Conservation (phyloP, 2,329 filamentous ascomycete genomes). For the Dactylella cylindrospora region DNA sequence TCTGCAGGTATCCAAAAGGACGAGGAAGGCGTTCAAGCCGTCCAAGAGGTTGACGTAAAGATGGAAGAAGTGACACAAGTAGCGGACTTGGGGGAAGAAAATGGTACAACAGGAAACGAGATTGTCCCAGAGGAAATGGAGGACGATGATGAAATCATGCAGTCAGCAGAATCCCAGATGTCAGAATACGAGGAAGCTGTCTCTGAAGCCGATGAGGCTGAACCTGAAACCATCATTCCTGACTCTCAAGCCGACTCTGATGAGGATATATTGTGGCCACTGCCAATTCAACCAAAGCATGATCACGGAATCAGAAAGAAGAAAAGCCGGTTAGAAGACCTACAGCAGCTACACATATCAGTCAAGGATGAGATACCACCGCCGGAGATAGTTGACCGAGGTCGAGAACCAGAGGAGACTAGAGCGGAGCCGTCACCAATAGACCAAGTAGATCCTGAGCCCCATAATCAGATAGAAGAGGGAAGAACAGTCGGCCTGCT, state of each 20-base stretch:
- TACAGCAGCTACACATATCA: neutral
- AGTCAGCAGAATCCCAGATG: neutral
- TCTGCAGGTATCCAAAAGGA: slow-evolving; percentile 4
- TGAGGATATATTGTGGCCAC: slow-evolving; percentile 40
- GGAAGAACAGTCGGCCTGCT: slow-evolving; percentile 11
- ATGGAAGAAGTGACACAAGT: neutral
- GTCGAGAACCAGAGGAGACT: neutral
- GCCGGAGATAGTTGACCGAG: neutral
- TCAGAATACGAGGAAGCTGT: slow-evolving; percentile 8
- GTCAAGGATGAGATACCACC: neutral
- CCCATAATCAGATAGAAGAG: no score
- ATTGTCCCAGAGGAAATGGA: neutral
- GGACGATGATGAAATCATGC: neutral
- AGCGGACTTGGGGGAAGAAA: neutral
- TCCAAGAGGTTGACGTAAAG: neutral
- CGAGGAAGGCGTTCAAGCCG: neutral
- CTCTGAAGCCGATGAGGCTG: neutral
- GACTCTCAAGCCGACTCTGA: slow-evolving; percentile 40
- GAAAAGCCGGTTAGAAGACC: slow-evolving; percentile 2
- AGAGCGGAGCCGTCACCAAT: neutral
- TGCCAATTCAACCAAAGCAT: slow-evolving; percentile 20
- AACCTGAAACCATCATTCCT: slow-evolving; percentile 7
- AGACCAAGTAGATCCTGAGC: no score
- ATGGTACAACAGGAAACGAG: neutral
- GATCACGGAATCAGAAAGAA: slow-evolving; percentile 23